Conservation (phyloP, 495 filamentous ascomycete species). For the Halenospora varia region DNA sequence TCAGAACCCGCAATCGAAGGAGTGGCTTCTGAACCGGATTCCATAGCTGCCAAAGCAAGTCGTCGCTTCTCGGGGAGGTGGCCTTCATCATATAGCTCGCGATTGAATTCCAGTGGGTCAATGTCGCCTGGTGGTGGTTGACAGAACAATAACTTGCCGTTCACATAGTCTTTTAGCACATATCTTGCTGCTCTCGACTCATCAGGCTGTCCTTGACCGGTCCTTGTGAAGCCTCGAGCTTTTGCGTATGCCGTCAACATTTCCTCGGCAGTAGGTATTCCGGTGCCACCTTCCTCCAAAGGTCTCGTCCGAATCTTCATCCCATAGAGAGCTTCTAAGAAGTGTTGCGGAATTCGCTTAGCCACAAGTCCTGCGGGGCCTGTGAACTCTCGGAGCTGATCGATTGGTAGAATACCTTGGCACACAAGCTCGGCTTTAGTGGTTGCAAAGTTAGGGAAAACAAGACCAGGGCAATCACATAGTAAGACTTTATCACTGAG, state of each 20-base stretch:
- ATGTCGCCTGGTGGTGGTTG: constrained; percentile 78
- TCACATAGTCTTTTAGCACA: constrained; percentile 96
- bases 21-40: constrained; percentile 37
- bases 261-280: constrained; percentile 83
- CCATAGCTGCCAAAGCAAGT: constrained; percentile 48
- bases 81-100: constrained; percentile 74
- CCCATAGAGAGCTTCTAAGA: constrained; percentile 89
- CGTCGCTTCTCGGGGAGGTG: constrained; percentile 75
- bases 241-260: constrained; percentile 80
- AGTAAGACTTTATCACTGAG: constrained; percentile 83
- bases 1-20: constrained; percentile 41
- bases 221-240: constrained; percentile 84
- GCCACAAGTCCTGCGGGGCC: constrained; percentile 86
- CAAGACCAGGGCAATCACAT: constrained; percentile 97
- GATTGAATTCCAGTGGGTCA: constrained; percentile 76
- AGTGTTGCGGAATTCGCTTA: constrained; percentile 82
- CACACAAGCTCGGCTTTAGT: constrained; percentile 97
- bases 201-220: constrained; percentile 85
- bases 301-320: constrained; percentile 81
- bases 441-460: constrained; percentile 96
- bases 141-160: constrained; percentile 88
- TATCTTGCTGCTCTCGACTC: constrained; percentile 88
- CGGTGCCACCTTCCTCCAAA: constrained; percentile 89
- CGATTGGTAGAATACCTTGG: constrained; percentile 93
- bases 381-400: constrained; percentile 92